phyloP scores from a whole-genome alignment of 768 basidiomycete genomes.

The Psilocybe azurescens region DNA sequence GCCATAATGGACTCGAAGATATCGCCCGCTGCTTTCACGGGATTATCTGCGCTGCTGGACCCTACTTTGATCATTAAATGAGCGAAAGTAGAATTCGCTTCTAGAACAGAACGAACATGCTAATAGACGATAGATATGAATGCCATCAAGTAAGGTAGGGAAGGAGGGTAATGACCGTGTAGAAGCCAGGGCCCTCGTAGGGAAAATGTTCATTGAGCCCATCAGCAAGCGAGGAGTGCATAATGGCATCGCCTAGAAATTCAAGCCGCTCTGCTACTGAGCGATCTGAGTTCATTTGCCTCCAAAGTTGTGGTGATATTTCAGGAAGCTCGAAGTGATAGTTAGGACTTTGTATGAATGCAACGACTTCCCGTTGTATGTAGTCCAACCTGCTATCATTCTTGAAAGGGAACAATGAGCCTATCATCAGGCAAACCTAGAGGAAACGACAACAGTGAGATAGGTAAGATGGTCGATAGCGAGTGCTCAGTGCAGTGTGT shows the following conservation, averaged over 20 bases:
- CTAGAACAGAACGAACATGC: constrained; percentile 25
- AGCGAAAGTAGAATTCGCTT: constrained; percentile 41
- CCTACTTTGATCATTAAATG: constrained; percentile 42
- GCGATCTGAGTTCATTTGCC: constrained; percentile 23
- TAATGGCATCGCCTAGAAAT: constrained; percentile 52
- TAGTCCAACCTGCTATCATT: neutral
- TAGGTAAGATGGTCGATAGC: neutral
- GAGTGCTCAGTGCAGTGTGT: neutral
- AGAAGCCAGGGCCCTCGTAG: constrained; percentile 36
- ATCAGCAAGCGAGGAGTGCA: constrained; percentile 46
- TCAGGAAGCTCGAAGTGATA: constrained; percentile 37
- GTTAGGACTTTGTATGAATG: constrained; percentile 20
- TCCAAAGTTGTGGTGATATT: constrained; percentile 35
- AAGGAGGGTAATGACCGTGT: constrained; percentile 35
- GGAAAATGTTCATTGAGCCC: constrained; percentile 40
- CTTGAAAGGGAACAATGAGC: constrained; percentile 15
- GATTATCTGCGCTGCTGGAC: constrained; percentile 21
- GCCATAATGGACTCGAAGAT: constrained; percentile 52
- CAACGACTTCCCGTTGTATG: constrained; percentile 25
- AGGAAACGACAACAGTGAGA: neutral
- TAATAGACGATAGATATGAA: constrained; percentile 12
- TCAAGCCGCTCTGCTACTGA: constrained; percentile 46
- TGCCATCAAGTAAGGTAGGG: neutral
- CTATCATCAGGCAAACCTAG: neutral
- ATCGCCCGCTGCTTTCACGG: constrained; percentile 46